Conservation (phyloP, 352 stramenopile genomes). For the Pythium rhizo-oryzae region DNA sequence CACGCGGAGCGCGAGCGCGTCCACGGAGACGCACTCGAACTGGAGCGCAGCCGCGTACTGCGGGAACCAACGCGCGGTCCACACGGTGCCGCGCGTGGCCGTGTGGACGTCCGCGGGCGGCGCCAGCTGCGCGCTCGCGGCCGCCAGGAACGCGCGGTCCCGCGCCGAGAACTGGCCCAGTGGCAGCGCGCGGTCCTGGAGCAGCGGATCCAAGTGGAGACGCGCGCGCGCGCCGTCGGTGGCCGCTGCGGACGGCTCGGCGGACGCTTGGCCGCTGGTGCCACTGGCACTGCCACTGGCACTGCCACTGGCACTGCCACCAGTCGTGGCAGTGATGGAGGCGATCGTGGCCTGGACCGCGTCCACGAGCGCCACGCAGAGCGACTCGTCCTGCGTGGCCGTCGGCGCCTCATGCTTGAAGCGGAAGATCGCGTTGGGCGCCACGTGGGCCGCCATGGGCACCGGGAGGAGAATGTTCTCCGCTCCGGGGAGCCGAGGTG, state of each 20-base stretch:
- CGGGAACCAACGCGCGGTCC: constrained; percentile 42
- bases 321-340: constrained; percentile 2
- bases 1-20: constrained; percentile 34
- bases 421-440: constrained; percentile 40
- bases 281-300: too few relatives aligned
- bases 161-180: constrained; percentile 13
- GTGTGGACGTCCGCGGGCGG: background rate
- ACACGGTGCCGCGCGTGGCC: constrained; percentile 3
- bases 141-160: constrained; percentile 6
- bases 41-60: constrained; percentile 51
- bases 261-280: background rate
- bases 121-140: constrained; percentile 1
- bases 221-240: background rate
- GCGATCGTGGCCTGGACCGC: constrained; percentile 31
- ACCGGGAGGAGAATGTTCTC: background rate
- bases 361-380: constrained; percentile 30
- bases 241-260: background rate
- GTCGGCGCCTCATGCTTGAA: constrained; percentile 49
- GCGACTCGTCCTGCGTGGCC: constrained; percentile 27
- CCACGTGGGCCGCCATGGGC: constrained; percentile 7
- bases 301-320: too few relatives aligned
- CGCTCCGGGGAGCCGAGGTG: background rate
- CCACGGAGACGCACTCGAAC: constrained; percentile 29
- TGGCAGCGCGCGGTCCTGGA: constrained; percentile 8
- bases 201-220: constrained; percentile 24